A percentile compares a stretch with the other conserved stretches of the same genome.
Evolutionary conservation across 129 eudicot genomes (phyloP).

Genomic region (Lactuca saligna): DNA sequence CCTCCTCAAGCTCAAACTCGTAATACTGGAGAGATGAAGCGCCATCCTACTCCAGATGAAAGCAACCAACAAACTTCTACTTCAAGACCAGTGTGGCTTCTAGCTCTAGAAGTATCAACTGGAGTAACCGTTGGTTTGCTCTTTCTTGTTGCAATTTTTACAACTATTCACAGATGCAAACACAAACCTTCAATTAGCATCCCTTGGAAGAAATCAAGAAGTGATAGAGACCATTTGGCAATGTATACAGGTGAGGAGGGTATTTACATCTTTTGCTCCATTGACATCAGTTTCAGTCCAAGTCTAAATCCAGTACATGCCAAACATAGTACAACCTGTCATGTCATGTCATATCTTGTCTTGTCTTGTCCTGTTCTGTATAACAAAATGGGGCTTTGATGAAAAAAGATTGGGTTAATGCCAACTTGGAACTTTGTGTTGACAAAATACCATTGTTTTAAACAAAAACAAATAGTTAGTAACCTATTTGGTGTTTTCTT

Average conservation of each 20-base stretch:
- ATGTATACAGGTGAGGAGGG: constrained; percentile 54
- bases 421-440: no score
- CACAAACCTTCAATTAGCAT: constrained; percentile 54
- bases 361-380: background rate
- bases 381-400: background rate
- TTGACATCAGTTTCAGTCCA: background rate
- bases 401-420: no score
- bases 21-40: constrained; percentile 41
- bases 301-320: background rate
- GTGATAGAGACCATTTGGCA: constrained; percentile 54
- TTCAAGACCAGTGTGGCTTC: constrained; percentile 80
- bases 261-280: background rate
- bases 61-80: constrained; percentile 35
- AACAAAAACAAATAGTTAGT: no score
- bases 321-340: background rate
- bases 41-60: constrained; percentile 40
- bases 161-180: constrained; percentile 58
- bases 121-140: constrained; percentile 69
- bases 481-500: no score
- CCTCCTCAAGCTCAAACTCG: constrained; percentile 47
- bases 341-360: background rate
- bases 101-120: constrained; percentile 67
- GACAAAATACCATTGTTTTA: no score
- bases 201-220: constrained; percentile 82
- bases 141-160: constrained; percentile 50